Conservation (phyloP, 1,139 yeast species). For the Kodamaea fungicola region DNA sequence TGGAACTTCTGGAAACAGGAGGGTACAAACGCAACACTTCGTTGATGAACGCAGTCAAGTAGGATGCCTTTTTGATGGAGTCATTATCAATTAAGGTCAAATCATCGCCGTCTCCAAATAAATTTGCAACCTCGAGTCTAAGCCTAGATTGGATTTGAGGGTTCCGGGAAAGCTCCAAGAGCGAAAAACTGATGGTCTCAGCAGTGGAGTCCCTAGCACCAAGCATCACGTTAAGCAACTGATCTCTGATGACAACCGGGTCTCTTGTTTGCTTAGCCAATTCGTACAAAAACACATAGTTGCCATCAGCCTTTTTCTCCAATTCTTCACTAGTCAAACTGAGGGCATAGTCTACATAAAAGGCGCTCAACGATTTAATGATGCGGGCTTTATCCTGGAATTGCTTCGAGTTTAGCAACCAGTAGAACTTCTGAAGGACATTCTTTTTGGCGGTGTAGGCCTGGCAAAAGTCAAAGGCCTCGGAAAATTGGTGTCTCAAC, state of each 20-base stretch:
- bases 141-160: constrained; percentile 34
- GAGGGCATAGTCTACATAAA: constrained; percentile 28
- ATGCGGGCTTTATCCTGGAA: constrained; percentile 22
- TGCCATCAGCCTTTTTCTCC: constrained; percentile 32
- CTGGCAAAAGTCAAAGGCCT: constrained; percentile 32
- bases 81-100: constrained; percentile 42
- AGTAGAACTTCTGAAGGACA: constrained; percentile 27
- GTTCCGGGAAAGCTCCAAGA: constrained; percentile 39
- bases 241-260: constrained; percentile 40
- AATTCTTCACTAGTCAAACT: constrained; percentile 28
- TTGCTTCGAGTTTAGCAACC: constrained; percentile 23
- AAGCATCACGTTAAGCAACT: constrained; percentile 40
- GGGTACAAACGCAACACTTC: constrained; percentile 55
- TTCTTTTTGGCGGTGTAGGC: constrained; percentile 27
- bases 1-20: constrained; percentile 50
- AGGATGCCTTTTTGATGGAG: constrained; percentile 46
- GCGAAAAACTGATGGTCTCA: constrained; percentile 38
- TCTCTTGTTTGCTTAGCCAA: constrained; percentile 44
- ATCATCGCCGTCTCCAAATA: constrained; percentile 32
- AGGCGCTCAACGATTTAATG: constrained; percentile 27
- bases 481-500: constrained; percentile 22
- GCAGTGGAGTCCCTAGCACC: constrained; percentile 51
- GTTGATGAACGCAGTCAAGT: constrained; percentile 45
- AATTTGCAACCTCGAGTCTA: constrained; percentile 27
- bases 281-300: constrained; percentile 44